Evolutionary conservation across 2,329 filamentous ascomycete genomes (phyloP), one percentile per base, ranked within the genome.

Genomic region (Albifimbria verrucaria): DNA sequence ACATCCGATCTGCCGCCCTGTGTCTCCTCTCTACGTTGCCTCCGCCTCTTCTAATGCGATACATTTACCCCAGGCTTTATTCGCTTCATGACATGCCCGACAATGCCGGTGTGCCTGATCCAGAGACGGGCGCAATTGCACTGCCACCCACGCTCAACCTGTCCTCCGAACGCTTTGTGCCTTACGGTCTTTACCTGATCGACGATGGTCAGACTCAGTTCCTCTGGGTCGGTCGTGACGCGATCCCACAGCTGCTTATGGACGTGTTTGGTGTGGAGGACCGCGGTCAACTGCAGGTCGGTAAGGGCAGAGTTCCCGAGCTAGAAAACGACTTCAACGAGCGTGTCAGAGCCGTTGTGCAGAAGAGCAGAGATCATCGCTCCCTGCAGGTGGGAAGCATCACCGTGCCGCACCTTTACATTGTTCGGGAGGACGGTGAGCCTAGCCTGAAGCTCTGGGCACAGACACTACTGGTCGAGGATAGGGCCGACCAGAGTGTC

Each of bases 121-220:
- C 87, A 26, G 83, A 89, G 66, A 96, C 90, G 2, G 92, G 91
- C 63, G 90, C 95, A 65, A 97, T 96, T 58, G 81, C 90, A 48
- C 85, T 99, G 51, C 94, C 94, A 22, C 90, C 90, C 4, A 80
- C 90, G 0, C 66, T 90, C 64, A 97, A 97, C 70, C 80, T 97
- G 53, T 92, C 91, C 3, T 96, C 92, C 1, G 91, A 93, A 70
- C 85, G 89, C 46, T 82, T 99, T 48, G 90, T 91, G 3, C 83
- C 92, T 1, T 96, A 95, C 66, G 94, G 94, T 24, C 77, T 99
- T 18, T 99, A 99, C 72, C 82, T 99, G 53, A 94, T 99, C 63
- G 94, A 99, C 64, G 94, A 99, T 65, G 92, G 92, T 3, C 93
- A 97, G 72, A 97, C 91, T 6, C 94, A 99, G 69, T 99, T 99